These are phyloP conservation scores for Pistacia atlantica DNA, from an alignment of 345 rosid species.

Conservation along the genomic window DNA sequence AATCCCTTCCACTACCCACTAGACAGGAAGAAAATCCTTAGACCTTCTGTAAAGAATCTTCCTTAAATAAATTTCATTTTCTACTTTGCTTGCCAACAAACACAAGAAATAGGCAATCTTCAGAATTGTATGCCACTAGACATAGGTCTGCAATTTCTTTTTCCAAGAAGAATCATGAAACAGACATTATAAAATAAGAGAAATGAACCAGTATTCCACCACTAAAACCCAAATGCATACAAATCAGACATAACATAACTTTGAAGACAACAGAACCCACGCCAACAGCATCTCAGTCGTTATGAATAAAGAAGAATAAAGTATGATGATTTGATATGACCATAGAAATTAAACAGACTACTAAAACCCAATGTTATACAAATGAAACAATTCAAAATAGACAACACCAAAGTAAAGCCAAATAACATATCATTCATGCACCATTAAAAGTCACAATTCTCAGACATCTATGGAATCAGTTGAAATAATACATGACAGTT, in stretches of 20 bases:
- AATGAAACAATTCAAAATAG: too few relatives aligned
- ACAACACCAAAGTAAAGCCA: background rate
- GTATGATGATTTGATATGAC: background rate
- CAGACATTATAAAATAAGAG: background rate
- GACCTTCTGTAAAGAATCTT: background rate
- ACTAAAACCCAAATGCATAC: background rate
- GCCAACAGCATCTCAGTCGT: background rate
- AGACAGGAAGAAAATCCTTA: background rate
- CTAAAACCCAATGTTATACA: background rate
- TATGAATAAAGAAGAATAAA: background rate
- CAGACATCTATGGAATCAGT: background rate
- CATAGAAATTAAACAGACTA: background rate
- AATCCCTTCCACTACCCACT: background rate
- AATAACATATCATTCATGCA: slow-evolving; percentile 9
- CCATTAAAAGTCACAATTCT: background rate
- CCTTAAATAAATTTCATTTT: background rate
- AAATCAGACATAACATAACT: background rate
- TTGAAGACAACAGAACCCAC: background rate
- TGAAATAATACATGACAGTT: slow-evolving; percentile 2
- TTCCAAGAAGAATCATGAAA: too few relatives aligned
- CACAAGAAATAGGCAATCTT: background rate
- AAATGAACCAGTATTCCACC: background rate
- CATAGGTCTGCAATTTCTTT: too few relatives aligned
- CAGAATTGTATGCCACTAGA: background rate
- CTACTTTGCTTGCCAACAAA: background rate